Percentiles rank a stretch among this genome's conserved stretches.
Conservation (phyloP, 164 flowering plant species). For the Akebia trifoliata region DNA sequence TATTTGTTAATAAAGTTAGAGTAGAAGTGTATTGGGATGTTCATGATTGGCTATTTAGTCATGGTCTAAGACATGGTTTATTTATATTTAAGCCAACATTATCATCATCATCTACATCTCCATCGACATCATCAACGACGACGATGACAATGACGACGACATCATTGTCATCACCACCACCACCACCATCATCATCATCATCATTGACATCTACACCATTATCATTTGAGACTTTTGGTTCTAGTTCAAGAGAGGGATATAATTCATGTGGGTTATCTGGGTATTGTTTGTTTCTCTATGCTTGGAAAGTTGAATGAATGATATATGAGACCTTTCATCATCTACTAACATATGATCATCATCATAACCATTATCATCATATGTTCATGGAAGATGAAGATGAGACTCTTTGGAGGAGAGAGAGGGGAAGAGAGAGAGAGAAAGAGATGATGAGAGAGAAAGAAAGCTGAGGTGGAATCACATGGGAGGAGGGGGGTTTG, state of each 20-base stretch:
- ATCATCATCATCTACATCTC: slow-evolving; percentile 20
- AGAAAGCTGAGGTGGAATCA: slow-evolving; percentile 14
- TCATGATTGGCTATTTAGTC: slow-evolving; percentile 70
- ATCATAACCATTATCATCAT: neutral
- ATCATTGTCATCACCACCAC: slow-evolving; percentile 14
- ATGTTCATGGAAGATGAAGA: neutral
- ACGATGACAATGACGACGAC: no score
- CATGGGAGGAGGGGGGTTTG: slow-evolving; percentile 21
- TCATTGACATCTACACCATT: slow-evolving; percentile 18
- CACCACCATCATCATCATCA: slow-evolving; percentile 19
- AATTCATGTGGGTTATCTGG: slow-evolving; percentile 38
- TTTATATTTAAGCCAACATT: slow-evolving; percentile 54
- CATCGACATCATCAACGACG: no score
- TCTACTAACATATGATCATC: neutral
- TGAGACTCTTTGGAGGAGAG: slow-evolving; percentile 6
- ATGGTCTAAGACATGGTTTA: slow-evolving; percentile 58
- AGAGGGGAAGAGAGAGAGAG: slow-evolving; percentile 4
- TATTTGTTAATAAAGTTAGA: slow-evolving; percentile 36
- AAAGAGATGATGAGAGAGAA: slow-evolving; percentile 10
- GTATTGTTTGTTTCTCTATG: slow-evolving; percentile 62
- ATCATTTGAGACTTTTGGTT: slow-evolving; percentile 26
- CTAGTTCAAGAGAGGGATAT: slow-evolving; percentile 25
- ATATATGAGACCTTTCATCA: neutral
- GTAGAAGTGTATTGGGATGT: slow-evolving; percentile 73
- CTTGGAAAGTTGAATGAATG: slow-evolving; percentile 55